Conservation (phyloP, 1,284 basidiomycete species). For the Naganishia sp. region DNA sequence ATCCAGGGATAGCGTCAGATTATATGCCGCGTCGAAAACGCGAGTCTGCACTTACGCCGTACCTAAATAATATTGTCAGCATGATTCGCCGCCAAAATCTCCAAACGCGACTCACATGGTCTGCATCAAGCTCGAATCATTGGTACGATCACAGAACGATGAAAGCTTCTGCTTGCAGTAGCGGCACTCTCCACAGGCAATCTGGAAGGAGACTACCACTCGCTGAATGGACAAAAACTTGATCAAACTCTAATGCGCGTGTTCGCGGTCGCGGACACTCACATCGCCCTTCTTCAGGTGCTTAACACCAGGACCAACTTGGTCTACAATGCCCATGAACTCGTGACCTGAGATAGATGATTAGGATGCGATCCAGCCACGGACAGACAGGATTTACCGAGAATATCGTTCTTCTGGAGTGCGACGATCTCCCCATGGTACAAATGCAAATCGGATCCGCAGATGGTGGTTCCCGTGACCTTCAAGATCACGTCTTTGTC, state of each 20-base stretch:
- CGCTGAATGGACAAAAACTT: constrained; percentile 42
- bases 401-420: constrained; percentile 50
- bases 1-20: background rate
- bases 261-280: too few species aligned
- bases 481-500: constrained; percentile 66
- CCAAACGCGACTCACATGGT: constrained; percentile 53
- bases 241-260: too few species aligned
- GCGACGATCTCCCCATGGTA: constrained; percentile 66
- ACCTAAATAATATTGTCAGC: constrained; percentile 6
- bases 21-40: background rate
- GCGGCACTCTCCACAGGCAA: constrained; percentile 71
- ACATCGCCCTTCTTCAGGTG: constrained; percentile 63
- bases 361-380: constrained; percentile 66
- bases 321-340: constrained; percentile 59
- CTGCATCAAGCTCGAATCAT: constrained; percentile 59
- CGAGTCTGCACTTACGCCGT: constrained; percentile 18
- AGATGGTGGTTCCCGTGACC: constrained; percentile 71
- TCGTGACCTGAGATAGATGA: constrained; percentile 57
- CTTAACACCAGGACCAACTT: constrained; percentile 64
- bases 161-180: constrained; percentile 73
- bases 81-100: background rate
- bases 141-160: constrained; percentile 71
- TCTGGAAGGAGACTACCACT: constrained; percentile 74
- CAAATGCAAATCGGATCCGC: constrained; percentile 65
- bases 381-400: background rate